Evolutionary conservation across 805 yeast species (phyloP).

Genomic region (Ogataea wickerhamii): DNA sequence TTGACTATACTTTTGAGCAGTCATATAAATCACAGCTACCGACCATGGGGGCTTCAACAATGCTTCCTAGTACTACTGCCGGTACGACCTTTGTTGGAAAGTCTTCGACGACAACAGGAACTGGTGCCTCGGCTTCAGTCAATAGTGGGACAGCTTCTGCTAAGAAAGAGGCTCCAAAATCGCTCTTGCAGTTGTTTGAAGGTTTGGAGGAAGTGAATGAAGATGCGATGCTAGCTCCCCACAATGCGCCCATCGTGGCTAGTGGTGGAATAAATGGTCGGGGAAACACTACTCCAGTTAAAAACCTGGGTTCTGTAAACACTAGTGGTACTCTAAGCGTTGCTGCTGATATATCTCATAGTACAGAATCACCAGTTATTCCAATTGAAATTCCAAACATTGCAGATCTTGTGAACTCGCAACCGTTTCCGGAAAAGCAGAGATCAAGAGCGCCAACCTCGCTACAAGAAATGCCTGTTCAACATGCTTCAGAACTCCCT

Average conservation of each 20-base stretch:
- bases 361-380: slow-evolving; percentile 2
- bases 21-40: slow-evolving; percentile 14
- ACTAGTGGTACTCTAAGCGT: neutral
- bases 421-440: slow-evolving; percentile 12
- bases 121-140: slow-evolving; percentile 6
- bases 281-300: neutral
- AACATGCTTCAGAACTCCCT: slow-evolving; percentile 20
- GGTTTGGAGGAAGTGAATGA: slow-evolving; percentile 36
- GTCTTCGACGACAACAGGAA: slow-evolving; percentile 13
- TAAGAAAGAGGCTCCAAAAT: slow-evolving; percentile 61
- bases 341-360: neutral
- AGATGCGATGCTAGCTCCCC: neutral
- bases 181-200: slow-evolving; percentile 68
- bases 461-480: slow-evolving; percentile 32
- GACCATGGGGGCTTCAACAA: slow-evolving; percentile 20
- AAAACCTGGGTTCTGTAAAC: neutral
- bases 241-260: neutral
- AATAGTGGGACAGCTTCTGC: slow-evolving; percentile 13
- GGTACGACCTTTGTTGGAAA: slow-evolving; percentile 17
- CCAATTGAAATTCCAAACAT: slow-evolving; percentile 36
- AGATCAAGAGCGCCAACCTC: slow-evolving; percentile 41
- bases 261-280: neutral
- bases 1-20: slow-evolving; percentile 17
- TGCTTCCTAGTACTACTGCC: slow-evolving; percentile 15
- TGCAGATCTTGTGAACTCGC: slow-evolving; percentile 36